Conservation (phyloP, 2,329 filamentous ascomycete species). For the Stagonosporopsis cucurbitacearum region DNA sequence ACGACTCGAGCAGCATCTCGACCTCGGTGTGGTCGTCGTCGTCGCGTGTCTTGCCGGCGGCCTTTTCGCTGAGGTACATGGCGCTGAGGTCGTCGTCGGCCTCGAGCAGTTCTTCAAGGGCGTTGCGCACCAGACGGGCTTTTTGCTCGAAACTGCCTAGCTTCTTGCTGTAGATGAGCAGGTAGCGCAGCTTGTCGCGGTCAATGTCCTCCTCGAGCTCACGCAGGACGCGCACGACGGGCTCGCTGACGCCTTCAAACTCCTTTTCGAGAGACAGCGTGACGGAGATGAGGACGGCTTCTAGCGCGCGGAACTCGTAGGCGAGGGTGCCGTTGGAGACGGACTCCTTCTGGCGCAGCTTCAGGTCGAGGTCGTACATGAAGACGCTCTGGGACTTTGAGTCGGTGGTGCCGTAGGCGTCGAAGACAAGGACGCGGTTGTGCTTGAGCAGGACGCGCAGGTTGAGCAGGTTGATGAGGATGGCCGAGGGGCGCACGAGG, state of each 20-base stretch:
- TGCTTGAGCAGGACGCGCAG: conserved; percentile 94
- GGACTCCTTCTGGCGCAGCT: conserved; percentile 79
- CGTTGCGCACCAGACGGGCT: conserved; percentile 88
- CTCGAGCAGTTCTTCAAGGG: conserved; percentile 93
- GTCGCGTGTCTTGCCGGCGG: conserved; percentile 71
- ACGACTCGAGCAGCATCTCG: conserved; percentile 95
- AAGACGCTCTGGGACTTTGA: conserved; percentile 96
- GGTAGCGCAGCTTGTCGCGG: conserved; percentile 85
- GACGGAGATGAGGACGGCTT: conserved; percentile 92
- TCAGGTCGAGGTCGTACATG: conserved; percentile 96
- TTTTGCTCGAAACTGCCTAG: conserved; percentile 98
- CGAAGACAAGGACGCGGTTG: conserved; percentile 92
- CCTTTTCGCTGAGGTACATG: conserved; percentile 96
- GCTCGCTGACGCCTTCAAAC: conserved; percentile 91
- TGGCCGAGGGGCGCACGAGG: conserved; percentile 88
- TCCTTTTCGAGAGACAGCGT: conserved; percentile 91
- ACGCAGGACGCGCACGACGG: conserved; percentile 84
- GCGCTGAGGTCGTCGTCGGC: conserved; percentile 92
- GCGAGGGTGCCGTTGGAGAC: conserved; percentile 66
- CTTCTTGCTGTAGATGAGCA: conserved; percentile 94
- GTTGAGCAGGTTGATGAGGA: conserved; percentile 95
- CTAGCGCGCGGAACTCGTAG: conserved; percentile 94
- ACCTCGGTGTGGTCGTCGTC: conserved; percentile 94
- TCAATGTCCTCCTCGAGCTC: conserved; percentile 98
- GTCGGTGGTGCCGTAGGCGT: conserved; percentile 92